phyloP scores from a whole-genome alignment of 805 yeast genomes.

The Ogataea haglerorum region DNA sequence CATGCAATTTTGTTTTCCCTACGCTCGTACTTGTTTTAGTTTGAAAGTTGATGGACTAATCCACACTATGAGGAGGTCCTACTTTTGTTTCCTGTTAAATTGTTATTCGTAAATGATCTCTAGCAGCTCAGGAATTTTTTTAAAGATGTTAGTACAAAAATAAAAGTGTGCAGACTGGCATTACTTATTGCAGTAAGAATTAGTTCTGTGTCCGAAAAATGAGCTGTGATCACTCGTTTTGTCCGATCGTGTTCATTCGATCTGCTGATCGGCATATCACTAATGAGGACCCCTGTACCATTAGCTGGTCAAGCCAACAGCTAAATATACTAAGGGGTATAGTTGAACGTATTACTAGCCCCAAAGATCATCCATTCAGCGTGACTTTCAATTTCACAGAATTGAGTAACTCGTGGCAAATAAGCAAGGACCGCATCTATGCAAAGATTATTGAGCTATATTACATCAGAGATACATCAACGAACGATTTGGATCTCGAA shows the following conservation, averaged over 20 bases:
- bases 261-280: too few relatives aligned
- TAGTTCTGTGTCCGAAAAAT: too few relatives aligned
- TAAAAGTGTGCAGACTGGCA: too few relatives aligned
- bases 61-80: neutral
- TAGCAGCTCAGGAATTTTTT: too few relatives aligned
- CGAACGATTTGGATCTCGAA: neutral
- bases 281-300: neutral
- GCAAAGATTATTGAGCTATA: slow-evolving; percentile 26
- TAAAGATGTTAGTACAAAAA: too few relatives aligned
- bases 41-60: neutral
- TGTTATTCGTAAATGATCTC: too few relatives aligned
- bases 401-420: slow-evolving; percentile 13
- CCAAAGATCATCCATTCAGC: slow-evolving; percentile 16
- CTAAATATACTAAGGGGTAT: slow-evolving; percentile 13
- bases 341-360: slow-evolving; percentile 14
- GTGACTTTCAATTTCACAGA: slow-evolving; percentile 22
- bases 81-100: too few relatives aligned
- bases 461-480: slow-evolving; percentile 3
- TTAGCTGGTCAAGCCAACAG: slow-evolving; percentile 19
- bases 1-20: neutral
- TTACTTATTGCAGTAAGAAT: too few relatives aligned
- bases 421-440: slow-evolving; percentile 17
- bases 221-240: too few relatives aligned
- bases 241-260: too few relatives aligned
- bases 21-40: neutral